Base-by-base conservation (phyloP, 352 stramenopile genomes). In the Phytophthora rubi region DNA sequence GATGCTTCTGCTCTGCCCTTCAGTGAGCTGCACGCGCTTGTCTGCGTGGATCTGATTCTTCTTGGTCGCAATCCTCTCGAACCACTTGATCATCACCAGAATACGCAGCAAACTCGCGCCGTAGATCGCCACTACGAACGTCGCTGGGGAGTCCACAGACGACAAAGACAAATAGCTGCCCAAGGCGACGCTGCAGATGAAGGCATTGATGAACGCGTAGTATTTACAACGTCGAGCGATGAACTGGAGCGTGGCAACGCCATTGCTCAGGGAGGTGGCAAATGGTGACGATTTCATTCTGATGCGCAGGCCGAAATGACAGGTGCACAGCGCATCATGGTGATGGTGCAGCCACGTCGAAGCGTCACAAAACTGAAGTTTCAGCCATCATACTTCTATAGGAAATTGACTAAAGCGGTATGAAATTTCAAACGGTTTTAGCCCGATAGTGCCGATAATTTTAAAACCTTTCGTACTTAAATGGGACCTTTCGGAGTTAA, bases 151-250 rank as follows among this genome's bases (percentile, higher is more conserved):
- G 30, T 18, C 55, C 4, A 75, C 23, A 30, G 35, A 56, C 8
- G 53, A 45, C 15, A 72, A 51, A 59, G 82, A 47, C 23, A 49
- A 26, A 48, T 72, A 75, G 64, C 79, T 89, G 10, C 47, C 53
- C 12, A 78, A 23, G 5, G 68, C 81, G 37, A 95, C 71, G 39
- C 73, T 76, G 62, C 75, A 90, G 67, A 93, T 93, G 73, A 95
- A 95, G 16, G 79, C 76, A 62, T 95, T 95, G 73, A 95, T 91
- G 60, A 95, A 53, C 16, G 71, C 54, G 77, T 95, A 95, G 73
- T 88, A 95, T 78, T 92, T 94, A 71, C 75, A 76, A 33, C 83
- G 80, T 35, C 88, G 82, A 65, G 80, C 68, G 28, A 83, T 15
- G 2, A 73, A 68, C 56, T 71, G 55, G 6, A 77, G 59, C 53